A percentile compares a stretch with the other conserved stretches of the same genome.
These are phyloP conservation scores for Candida manassasensis DNA, from an alignment of 805 yeast genomes.

Conservation along the genomic window DNA sequence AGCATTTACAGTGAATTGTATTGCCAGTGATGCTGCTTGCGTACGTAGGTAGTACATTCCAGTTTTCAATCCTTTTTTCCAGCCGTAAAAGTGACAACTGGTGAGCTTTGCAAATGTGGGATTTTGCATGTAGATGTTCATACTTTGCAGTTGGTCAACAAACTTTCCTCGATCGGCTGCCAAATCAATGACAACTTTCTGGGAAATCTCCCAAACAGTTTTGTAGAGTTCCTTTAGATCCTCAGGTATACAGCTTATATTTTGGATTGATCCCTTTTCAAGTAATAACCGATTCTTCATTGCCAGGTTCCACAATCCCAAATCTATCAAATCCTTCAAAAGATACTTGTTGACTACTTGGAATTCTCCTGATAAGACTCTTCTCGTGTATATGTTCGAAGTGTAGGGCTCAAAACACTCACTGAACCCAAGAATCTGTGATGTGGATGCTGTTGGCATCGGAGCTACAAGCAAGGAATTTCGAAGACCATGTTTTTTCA, in stretches of 20 bases:
- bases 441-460: constrained; percentile 98
- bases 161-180: constrained; percentile 74
- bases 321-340: constrained; percentile 71
- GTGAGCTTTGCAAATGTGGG: constrained; percentile 38
- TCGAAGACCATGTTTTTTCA: constrained; percentile 65
- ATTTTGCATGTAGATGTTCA: constrained; percentile 34
- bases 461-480: constrained; percentile 89
- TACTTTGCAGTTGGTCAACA: constrained; percentile 51
- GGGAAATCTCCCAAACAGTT: constrained; percentile 96
- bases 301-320: constrained; percentile 78
- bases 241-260: constrained; percentile 66
- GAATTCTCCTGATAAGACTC: constrained; percentile 90
- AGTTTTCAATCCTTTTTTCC: constrained; percentile 36
- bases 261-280: constrained; percentile 82
- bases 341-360: constrained; percentile 88
- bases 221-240: constrained; percentile 75
- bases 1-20: constrained; percentile 29
- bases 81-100: constrained; percentile 41
- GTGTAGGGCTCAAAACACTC: constrained; percentile 97
- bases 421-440: constrained; percentile 88
- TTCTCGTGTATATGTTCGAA: constrained; percentile 83
- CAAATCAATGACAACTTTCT: constrained; percentile 78
- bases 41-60: constrained; percentile 39
- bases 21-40: constrained; percentile 34
- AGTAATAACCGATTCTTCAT: constrained; percentile 74